Conservation (phyloP, 331 rosid genomes). For the Acacia concinna region DNA sequence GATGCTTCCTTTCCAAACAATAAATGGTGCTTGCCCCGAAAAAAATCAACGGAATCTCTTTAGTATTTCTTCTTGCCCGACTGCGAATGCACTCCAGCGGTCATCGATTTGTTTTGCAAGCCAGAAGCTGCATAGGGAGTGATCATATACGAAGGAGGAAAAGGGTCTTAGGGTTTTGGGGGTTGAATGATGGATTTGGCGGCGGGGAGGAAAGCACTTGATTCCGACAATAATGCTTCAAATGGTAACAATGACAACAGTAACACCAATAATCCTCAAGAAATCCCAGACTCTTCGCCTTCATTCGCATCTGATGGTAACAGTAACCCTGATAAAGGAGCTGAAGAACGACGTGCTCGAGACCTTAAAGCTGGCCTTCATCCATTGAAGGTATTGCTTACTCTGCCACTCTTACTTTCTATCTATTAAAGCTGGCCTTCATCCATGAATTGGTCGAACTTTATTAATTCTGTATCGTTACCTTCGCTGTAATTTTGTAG, state of each 20-base stretch:
- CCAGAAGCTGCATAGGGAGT: background rate
- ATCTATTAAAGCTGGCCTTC: no score
- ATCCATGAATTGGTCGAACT: background rate
- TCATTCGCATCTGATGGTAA: constrained; percentile 29
- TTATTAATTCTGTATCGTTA: background rate
- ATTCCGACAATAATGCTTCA: constrained; percentile 23
- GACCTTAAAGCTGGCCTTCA: constrained; percentile 79
- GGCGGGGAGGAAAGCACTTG: constrained; percentile 50
- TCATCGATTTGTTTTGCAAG: background rate
- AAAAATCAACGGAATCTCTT: no score
- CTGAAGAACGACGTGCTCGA: constrained; percentile 63
- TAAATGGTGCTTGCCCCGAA: no score
- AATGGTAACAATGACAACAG: constrained; percentile 15
- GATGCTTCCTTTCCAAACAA: no score
- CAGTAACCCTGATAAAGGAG: constrained; percentile 38
- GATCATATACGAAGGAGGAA: background rate
- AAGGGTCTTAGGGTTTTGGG: constrained; percentile 45
- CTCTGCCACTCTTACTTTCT: background rate
- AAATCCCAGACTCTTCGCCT: constrained; percentile 38
- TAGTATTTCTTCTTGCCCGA: background rate
- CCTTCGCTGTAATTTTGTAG: background rate
- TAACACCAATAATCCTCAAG: constrained; percentile 28
- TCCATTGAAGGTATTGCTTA: constrained; percentile 63
- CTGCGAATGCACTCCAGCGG: background rate
- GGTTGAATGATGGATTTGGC: constrained; percentile 51